phyloP scores from a whole-genome alignment of 1,284 basidiomycete species.

The Coniophora puteana region DNA sequence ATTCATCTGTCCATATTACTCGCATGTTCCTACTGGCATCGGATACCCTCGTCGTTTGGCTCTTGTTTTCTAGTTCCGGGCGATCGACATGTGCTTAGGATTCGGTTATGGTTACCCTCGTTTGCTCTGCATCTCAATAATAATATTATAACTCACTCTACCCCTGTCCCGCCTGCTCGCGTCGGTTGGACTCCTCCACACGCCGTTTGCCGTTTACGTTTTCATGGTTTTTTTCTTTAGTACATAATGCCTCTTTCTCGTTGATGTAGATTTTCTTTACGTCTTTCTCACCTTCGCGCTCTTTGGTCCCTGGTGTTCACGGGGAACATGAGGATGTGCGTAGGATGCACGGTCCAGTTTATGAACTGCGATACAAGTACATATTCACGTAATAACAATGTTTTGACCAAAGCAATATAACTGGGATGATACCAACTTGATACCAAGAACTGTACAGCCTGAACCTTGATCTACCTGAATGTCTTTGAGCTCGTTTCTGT shows the following conservation, averaged over 20 bases:
- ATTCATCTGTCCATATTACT: constrained; percentile 9
- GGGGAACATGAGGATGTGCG: constrained; percentile 2
- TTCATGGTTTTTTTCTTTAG: constrained; percentile 2
- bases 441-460: too few relatives aligned
- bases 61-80: constrained; percentile 34
- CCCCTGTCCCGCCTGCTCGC: constrained; percentile 8
- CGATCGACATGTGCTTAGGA: too few relatives aligned
- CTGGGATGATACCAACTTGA: too few relatives aligned
- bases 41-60: constrained; percentile 25
- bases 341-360: neutral
- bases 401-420: too few relatives aligned
- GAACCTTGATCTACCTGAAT: too few relatives aligned
- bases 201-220: constrained; percentile 3
- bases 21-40: constrained; percentile 15
- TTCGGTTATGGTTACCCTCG: constrained; percentile 20
- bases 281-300: constrained; percentile 2
- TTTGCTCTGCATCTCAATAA: constrained; percentile 8
- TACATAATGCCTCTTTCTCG: neutral
- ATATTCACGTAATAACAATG: constrained; percentile 3
- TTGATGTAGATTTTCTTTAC: constrained; percentile 4
- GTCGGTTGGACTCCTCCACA: constrained; percentile 3
- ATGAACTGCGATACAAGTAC: constrained; percentile 4
- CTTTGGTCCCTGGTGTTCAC: constrained; percentile 1
- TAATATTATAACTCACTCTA: constrained; percentile 5
- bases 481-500: too few relatives aligned